phyloP scores from a whole-genome alignment of 768 basidiomycete species.

The Podaxis mareebaensis region DNA sequence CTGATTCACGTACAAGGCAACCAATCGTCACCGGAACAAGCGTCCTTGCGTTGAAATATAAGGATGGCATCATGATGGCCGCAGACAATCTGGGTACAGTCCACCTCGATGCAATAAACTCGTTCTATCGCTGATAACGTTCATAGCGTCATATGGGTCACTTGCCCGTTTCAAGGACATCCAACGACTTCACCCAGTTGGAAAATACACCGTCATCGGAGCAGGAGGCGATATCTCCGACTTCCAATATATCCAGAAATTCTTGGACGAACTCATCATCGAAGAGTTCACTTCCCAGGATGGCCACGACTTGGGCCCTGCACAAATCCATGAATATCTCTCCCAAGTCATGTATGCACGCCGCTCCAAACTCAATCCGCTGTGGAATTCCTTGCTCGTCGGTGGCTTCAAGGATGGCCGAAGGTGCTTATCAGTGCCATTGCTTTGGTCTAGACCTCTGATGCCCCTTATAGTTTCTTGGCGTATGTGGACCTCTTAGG shows the following conservation, averaged over 20 bases:
- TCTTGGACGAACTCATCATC: slow-evolving; percentile 75
- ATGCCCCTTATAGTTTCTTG: slow-evolving; percentile 65
- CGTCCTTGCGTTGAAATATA: slow-evolving; percentile 91
- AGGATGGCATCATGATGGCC: slow-evolving; percentile 97
- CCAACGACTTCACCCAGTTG: slow-evolving; percentile 83
- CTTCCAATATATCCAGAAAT: slow-evolving; percentile 87
- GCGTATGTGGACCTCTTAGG: slow-evolving; percentile 94
- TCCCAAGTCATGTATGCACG: slow-evolving; percentile 88
- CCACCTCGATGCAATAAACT: neutral
- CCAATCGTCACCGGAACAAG: slow-evolving; percentile 98
- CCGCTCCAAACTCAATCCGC: slow-evolving; percentile 85
- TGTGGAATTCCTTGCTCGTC: slow-evolving; percentile 94
- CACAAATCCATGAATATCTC: slow-evolving; percentile 91
- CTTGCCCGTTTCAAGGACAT: slow-evolving; percentile 96
- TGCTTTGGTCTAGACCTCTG: neutral
- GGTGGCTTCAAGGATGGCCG: slow-evolving; percentile 88
- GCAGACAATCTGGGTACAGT: slow-evolving; percentile 91
- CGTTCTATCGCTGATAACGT: neutral
- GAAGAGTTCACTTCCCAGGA: slow-evolving; percentile 84
- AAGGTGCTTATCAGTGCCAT: slow-evolving; percentile 45
- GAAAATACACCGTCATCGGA: slow-evolving; percentile 82
- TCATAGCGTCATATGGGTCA: slow-evolving; percentile 90
- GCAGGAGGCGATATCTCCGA: slow-evolving; percentile 98
- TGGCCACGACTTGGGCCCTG: slow-evolving; percentile 80
- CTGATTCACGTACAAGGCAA: slow-evolving; percentile 49